phyloP scores from a whole-genome alignment of 371 early-diverging fungal species.

The Mucor sp. region DNA sequence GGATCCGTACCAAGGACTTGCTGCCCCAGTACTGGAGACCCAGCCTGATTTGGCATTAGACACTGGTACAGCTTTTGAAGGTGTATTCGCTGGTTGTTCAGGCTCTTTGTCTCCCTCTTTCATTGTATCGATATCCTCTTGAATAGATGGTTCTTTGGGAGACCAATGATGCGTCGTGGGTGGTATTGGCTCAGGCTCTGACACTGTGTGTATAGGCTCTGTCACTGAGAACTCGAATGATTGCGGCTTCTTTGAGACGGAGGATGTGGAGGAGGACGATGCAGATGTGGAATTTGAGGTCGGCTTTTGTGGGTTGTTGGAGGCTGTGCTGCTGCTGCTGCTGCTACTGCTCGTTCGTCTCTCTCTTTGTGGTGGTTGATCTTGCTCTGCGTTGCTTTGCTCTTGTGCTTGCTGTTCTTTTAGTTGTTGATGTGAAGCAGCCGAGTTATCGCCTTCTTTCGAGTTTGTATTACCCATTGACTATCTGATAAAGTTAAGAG shows the following conservation, averaged over 20 bases:
- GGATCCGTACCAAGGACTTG: conserved; percentile 47
- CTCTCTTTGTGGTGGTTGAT: conserved; percentile 4
- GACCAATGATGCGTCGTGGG: conserved; percentile 9
- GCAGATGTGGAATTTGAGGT: neutral
- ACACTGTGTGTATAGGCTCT: conserved; percentile 9
- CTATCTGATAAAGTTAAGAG: neutral
- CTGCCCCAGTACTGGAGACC: conserved; percentile 49
- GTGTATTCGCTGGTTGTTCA: neutral
- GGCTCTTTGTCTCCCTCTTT: neutral
- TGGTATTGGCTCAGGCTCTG: neutral
- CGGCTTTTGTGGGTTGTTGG: conserved; percentile 6
- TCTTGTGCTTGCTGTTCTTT: neutral
- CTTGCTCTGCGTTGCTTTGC: neutral
- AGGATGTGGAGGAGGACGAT: conserved; percentile 1
- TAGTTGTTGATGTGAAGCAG: conserved; percentile 1
- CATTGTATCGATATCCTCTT: conserved; percentile 1
- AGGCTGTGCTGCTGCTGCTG: conserved; percentile 9
- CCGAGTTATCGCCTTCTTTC: conserved; percentile 17
- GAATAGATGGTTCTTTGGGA: conserved; percentile 13
- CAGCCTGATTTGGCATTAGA: conserved; percentile 41
- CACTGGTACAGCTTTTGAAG: conserved; percentile 23
- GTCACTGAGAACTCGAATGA: conserved; percentile 13
- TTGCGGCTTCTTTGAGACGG: neutral
- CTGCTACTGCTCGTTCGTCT: conserved; percentile 10
- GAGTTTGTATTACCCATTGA: conserved; percentile 32